phyloP scores from a whole-genome alignment of 2,329 filamentous ascomycete genomes.

The Arthrinium puccinioides region DNA sequence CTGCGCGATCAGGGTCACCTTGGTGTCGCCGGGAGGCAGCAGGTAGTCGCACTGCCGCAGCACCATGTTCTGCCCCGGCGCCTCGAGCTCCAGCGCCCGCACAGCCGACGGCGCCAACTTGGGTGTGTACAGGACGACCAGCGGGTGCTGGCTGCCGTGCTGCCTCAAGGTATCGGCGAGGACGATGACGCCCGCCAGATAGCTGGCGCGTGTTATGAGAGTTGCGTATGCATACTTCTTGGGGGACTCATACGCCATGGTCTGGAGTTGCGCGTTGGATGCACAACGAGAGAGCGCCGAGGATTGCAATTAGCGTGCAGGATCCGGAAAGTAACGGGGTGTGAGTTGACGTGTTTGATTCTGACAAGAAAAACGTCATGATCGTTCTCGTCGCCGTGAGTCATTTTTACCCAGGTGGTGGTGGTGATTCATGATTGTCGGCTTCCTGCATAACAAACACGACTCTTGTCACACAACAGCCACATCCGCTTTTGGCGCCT shows the following conservation, averaged over 20 bases:
- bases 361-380: too few relatives aligned
- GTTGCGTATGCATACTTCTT: conserved; percentile 34
- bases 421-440: too few relatives aligned
- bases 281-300: too few relatives aligned
- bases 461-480: too few relatives aligned
- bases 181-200: conserved; percentile 43
- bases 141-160: conserved; percentile 35
- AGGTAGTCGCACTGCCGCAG: conserved; percentile 31
- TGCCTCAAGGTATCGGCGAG: conserved; percentile 40
- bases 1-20: conserved; percentile 36
- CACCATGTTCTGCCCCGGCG: conserved; percentile 29
- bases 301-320: too few relatives aligned
- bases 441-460: too few relatives aligned
- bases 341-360: too few relatives aligned
- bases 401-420: too few relatives aligned
- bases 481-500: too few relatives aligned
- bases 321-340: too few relatives aligned
- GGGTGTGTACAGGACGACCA: conserved; percentile 41
- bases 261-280: too few relatives aligned
- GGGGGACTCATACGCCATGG: background rate
- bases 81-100: conserved; percentile 32
- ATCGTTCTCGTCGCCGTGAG: too few relatives aligned
- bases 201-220: conserved; percentile 41
- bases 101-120: conserved; percentile 31
- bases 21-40: conserved; percentile 23